Evolutionary conservation across 2,329 filamentous ascomycete genomes (phyloP).

Genomic region (Rhynchosporium graminicola): DNA sequence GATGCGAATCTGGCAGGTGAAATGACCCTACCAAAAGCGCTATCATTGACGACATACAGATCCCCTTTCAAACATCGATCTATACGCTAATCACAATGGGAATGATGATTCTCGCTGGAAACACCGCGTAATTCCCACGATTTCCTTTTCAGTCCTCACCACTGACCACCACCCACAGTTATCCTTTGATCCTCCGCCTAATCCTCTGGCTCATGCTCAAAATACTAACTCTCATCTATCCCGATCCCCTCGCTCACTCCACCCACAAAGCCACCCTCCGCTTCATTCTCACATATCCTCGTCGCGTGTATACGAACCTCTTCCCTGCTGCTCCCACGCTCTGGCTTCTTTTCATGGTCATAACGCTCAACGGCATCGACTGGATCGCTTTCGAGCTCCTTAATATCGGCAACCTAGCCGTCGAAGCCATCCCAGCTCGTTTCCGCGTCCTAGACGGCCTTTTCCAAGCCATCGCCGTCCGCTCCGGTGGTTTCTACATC

Average conservation of each 20-base stretch:
- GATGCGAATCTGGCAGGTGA: conserved; percentile 60
- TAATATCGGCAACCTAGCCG: conserved; percentile 60
- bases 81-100: conserved; percentile 52
- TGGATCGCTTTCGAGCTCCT: conserved; percentile 68
- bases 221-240: conserved; percentile 44
- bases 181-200: conserved; percentile 63
- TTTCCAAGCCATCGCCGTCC: conserved; percentile 65
- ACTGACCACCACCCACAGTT: conserved; percentile 38
- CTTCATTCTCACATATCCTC: conserved; percentile 57
- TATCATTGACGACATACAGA: conserved; percentile 29
- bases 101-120: conserved; percentile 62
- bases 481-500: conserved; percentile 67
- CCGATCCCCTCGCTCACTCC: conserved; percentile 29
- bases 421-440: conserved; percentile 53
- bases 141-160: neutral
- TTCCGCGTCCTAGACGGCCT: conserved; percentile 63
- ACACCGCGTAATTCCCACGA: conserved; percentile 50
- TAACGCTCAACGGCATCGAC: conserved; percentile 61
- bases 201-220: conserved; percentile 56
- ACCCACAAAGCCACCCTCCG: conserved; percentile 51
- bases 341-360: conserved; percentile 63
- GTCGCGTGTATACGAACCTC: conserved; percentile 62
- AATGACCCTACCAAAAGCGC: neutral
- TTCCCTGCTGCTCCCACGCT: conserved; percentile 66
- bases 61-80: conserved; percentile 45